Evolutionary conservation across 139 green algal species (phyloP).

Genomic region (Micromonas commoda): DNA sequence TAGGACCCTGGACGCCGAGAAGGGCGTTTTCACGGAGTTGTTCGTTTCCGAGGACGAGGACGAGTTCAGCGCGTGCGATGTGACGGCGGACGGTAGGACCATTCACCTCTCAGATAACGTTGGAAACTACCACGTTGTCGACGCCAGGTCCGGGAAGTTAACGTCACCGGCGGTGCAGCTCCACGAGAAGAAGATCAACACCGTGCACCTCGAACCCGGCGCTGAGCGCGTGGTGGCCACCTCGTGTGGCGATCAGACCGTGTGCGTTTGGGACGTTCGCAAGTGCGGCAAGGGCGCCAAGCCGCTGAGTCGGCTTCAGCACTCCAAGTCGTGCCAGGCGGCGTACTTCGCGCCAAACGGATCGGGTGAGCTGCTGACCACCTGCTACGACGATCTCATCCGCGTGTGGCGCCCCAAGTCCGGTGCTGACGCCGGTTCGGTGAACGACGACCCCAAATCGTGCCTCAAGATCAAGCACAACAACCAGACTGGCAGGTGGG

Average conservation of each 20-base stretch:
- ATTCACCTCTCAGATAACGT: conserved; percentile 16
- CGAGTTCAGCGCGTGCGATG: conserved; percentile 26
- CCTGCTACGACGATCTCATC: conserved; percentile 38
- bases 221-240: conserved; percentile 33
- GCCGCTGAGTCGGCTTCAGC: background rate
- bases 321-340: conserved; percentile 27
- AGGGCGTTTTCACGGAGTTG: conserved; percentile 1
- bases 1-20: conserved; percentile 22
- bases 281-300: conserved; percentile 19
- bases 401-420: conserved; percentile 18
- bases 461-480: conserved; percentile 45
- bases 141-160: conserved; percentile 1
- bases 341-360: conserved; percentile 29
- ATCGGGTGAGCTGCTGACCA: conserved; percentile 23
- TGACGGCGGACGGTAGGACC: background rate
- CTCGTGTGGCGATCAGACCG: background rate
- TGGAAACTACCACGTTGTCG: conserved; percentile 7
- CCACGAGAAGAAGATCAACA: conserved; percentile 34
- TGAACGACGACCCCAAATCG: background rate
- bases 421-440: background rate
- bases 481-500: conserved; percentile 60
- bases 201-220: conserved; percentile 25
- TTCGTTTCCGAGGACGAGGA: conserved; percentile 18
- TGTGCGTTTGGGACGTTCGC: conserved; percentile 33
- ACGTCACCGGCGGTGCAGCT: background rate